These are phyloP conservation scores for Fragaria ananassa DNA, from an alignment of 306 rosid species.

Conservation along the genomic window DNA sequence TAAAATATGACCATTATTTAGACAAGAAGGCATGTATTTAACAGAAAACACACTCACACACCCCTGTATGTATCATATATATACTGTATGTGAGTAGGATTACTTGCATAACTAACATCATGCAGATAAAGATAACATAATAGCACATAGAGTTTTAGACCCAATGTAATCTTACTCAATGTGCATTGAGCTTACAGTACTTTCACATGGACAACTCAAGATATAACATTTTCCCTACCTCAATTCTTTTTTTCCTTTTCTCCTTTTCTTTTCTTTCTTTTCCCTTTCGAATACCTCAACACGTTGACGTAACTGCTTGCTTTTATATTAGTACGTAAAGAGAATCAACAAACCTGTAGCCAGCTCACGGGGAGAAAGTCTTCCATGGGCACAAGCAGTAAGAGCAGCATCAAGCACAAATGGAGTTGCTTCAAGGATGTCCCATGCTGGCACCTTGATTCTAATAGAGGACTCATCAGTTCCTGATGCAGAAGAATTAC, in stretches of 20 bases:
- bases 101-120: background rate
- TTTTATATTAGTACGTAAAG: slow-evolving; percentile 1
- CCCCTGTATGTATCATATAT: too few species aligned
- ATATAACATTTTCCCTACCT: background rate
- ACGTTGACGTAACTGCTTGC: background rate
- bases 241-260: background rate
- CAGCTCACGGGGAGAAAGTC: slow-evolving; percentile 73
- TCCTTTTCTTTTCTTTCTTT: background rate
- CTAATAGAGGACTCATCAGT: slow-evolving; percentile 54
- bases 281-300: background rate
- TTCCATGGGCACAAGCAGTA: slow-evolving; percentile 88
- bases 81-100: background rate
- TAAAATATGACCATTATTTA: background rate
- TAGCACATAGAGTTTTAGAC: background rate
- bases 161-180: background rate
- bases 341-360: slow-evolving; percentile 62
- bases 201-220: background rate
- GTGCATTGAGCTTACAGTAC: background rate
- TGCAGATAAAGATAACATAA: background rate
- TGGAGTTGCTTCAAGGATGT: slow-evolving; percentile 89
- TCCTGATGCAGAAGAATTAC: slow-evolving; percentile 55
- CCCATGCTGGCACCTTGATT: slow-evolving; percentile 94
- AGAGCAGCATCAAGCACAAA: slow-evolving; percentile 91
- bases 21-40: background rate
- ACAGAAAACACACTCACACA: background rate